Percentiles rank a stretch among this genome's conserved stretches.
These are phyloP conservation scores for Zopfia rhizophila DNA, from an alignment of 2,329 filamentous ascomycete species.

Conservation along the genomic window DNA sequence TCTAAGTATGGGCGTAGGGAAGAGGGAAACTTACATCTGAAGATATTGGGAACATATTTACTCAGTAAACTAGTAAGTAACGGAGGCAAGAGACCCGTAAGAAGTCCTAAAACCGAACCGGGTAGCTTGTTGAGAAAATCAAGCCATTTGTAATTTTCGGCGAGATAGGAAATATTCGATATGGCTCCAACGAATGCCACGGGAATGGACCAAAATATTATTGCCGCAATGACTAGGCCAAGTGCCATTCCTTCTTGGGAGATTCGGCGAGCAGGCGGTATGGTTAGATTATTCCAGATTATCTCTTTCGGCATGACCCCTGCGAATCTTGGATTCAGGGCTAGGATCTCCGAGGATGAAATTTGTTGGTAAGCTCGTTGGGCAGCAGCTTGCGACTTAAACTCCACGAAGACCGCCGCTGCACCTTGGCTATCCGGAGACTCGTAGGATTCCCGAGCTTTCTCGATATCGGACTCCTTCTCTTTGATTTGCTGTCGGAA, in stretches of 20 bases:
- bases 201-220: slow-evolving; percentile 87
- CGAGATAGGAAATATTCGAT: slow-evolving; percentile 82
- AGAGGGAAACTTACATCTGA: slow-evolving; percentile 70
- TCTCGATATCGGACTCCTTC: slow-evolving; percentile 76
- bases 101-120: slow-evolving; percentile 75
- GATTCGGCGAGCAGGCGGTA: slow-evolving; percentile 85
- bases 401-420: slow-evolving; percentile 90
- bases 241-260: slow-evolving; percentile 78
- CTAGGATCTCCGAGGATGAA: slow-evolving; percentile 61
- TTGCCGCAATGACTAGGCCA: slow-evolving; percentile 77
- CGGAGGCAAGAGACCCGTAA: slow-evolving; percentile 85
- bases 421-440: slow-evolving; percentile 66
- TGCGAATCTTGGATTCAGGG: slow-evolving; percentile 86
- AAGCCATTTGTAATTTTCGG: slow-evolving; percentile 72
- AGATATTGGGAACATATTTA: slow-evolving; percentile 84
- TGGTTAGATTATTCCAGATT: slow-evolving; percentile 85
- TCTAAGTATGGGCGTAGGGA: background rate
- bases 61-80: slow-evolving; percentile 84
- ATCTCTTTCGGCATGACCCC: slow-evolving; percentile 85
- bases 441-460: slow-evolving; percentile 73
- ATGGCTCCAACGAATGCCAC: slow-evolving; percentile 84
- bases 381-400: slow-evolving; percentile 81
- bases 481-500: slow-evolving; percentile 80
- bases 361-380: slow-evolving; percentile 81
- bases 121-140: slow-evolving; percentile 80